Base-by-base conservation (phyloP, 2,329 filamentous ascomycete genomes). In the Balansia obtecta region DNA sequence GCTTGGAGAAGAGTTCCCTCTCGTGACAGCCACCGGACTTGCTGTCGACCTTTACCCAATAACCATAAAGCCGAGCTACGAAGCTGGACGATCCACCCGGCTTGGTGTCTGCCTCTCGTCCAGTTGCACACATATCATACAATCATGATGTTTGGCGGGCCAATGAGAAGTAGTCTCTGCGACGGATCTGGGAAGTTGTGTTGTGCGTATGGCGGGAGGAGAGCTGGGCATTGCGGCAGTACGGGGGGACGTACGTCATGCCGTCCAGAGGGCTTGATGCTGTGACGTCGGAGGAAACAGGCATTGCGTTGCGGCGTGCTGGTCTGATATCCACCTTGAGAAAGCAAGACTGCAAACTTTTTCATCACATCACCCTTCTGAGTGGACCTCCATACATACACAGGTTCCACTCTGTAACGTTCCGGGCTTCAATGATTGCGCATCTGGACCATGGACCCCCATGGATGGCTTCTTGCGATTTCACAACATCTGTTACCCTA, bases 161-260 rank as follows among this genome's bases (percentile, higher is more conserved):
- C 47, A 49, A 49, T 44, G 39, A 20, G 40, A 44, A 18, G 12
- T 16, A 8, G 38, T 12, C 16, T 15, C 20, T 9, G 13, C 7
- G 40, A 49, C 47, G 32, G 32, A 49, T 49, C 34, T 44, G 47
- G 47, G 47, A 49, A 39, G 40, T 43, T 30, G 10, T 5, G n/a
- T n/a, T n/a, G n/a, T n/a, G n/a, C n/a, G 45, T 11, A 27, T 16
- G 22, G 13, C 33, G 13, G 7, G 27, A 8, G 7, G 16, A 46
- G 22, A 10, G 33, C 33, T 34, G 33, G 33, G 33, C 33, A 13
- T 34, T 6, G 33, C 9, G 13, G 33, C 33, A 34, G 10, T n/a
- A n/a, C n/a, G n/a, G n/a, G n/a, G n/a, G n/a, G n/a, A n/a, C n/a
- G n/a, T n/a, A n/a, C n/a, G n/a, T n/a, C n/a, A n/a, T n/a, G n/a